Evolutionary conservation across 495 filamentous ascomycete genomes (phyloP).

Genomic region (Thozetella sp.): DNA sequence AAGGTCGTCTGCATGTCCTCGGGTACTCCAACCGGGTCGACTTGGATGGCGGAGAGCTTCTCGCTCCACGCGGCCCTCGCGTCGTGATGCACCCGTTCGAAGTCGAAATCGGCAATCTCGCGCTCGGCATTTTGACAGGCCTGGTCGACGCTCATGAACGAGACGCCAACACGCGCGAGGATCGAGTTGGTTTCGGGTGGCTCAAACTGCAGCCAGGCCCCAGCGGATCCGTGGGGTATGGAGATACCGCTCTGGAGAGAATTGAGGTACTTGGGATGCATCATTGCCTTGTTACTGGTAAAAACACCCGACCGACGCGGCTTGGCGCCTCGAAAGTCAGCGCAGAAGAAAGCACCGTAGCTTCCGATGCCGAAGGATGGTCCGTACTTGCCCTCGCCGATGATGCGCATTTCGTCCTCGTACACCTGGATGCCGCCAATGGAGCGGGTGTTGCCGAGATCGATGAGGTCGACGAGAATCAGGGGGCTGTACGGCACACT

Average conservation of each 20-base stretch:
- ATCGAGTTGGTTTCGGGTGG: constrained; percentile 39
- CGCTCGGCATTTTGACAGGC: constrained; percentile 66
- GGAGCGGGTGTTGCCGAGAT: constrained; percentile 60
- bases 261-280: constrained; percentile 48
- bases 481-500: constrained; percentile 54
- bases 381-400: constrained; percentile 61
- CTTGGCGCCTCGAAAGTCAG: constrained; percentile 66
- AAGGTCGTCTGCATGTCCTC: constrained; percentile 61
- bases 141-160: constrained; percentile 63
- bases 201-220: constrained; percentile 64
- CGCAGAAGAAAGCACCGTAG: constrained; percentile 64
- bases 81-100: constrained; percentile 51
- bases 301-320: constrained; percentile 61
- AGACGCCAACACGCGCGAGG: constrained; percentile 64
- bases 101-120: constrained; percentile 64
- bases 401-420: constrained; percentile 54
- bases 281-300: constrained; percentile 38
- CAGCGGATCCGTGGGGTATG: constrained; percentile 58
- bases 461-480: constrained; percentile 64
- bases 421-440: constrained; percentile 59
- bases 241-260: constrained; percentile 33
- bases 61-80: constrained; percentile 60
- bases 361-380: constrained; percentile 70
- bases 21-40: constrained; percentile 55
- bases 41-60: constrained; percentile 57